Base-by-base conservation (phyloP, 257 asterid species). In the Linderniella brevidens region DNA sequence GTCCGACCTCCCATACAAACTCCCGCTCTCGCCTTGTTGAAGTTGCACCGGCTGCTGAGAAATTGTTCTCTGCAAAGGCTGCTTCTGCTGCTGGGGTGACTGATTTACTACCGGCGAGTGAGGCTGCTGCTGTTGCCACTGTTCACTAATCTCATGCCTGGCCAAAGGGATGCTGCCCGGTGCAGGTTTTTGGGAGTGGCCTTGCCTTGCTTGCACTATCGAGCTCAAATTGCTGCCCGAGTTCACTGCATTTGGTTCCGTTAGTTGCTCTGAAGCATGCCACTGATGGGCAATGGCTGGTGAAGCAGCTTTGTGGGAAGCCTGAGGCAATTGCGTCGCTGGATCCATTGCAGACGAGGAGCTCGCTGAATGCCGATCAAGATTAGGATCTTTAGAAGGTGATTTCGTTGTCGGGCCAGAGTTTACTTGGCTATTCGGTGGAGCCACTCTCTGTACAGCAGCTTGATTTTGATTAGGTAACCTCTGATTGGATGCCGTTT, bases 11-110 rank as follows among this genome's bases (percentile, higher is more conserved):
- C 78, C 74, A 66, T 52, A 66, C 57, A 51, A 48, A 65, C 53
- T 63, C 37, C 64, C 69, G 51, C 65, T 76, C 65, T 82, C 93
- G 59, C 80, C 71, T 71, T 70, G 78, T 55, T 70, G 79, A 67
- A 78, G 75, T 69, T 66, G 80, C 8, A 64, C 44, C 63, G 72
- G 84, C 62, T 59, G 79, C 71, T 75, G 79, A 63, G 80, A 58
- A 57, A 69, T 73, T 17, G 63, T 53, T 41, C 60, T 54, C 43
- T 58, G 70, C 49, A 13, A 41, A 14, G 60, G 61, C 56, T 68
- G 78, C 49, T 70, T 67, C 36, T 57, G 69, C 53, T 64, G 77
- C 67, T 57, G 65, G 57, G 52, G 53, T 13, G 32, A 25, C n/a
- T 61, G 69, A 43, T 62, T 54, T 1, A 38, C 57, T 20, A n/a